These are phyloP conservation scores for Plasmopara muralis DNA, from an alignment of 352 stramenopile genomes.

Conservation along the genomic window DNA sequence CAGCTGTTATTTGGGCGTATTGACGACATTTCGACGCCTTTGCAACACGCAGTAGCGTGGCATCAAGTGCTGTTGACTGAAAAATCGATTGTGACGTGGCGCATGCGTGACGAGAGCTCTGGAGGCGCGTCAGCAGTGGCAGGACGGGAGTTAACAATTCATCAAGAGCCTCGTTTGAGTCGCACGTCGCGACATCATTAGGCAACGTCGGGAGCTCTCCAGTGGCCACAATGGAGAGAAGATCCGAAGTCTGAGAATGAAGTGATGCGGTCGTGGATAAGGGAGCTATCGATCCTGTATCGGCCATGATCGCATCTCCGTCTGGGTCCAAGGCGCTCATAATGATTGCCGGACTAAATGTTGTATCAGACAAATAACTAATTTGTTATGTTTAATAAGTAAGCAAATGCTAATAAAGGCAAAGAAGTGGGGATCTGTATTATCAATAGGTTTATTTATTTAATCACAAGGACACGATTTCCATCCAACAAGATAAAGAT, in stretches of 20 bases:
- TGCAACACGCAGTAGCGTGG: constrained; percentile 28
- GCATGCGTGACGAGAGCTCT: constrained; percentile 21
- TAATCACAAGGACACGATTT: too few relatives aligned
- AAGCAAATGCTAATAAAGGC: too few relatives aligned
- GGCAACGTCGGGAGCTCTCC: constrained; percentile 22
- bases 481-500: too few relatives aligned
- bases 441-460: too few relatives aligned
- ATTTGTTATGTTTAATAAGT: too few relatives aligned
- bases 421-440: too few relatives aligned
- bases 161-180: constrained; percentile 11
- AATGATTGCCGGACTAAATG: neutral
- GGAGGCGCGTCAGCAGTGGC: constrained; percentile 42
- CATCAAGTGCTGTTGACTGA: constrained; percentile 14
- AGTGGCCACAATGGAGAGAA: constrained; percentile 20
- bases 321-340: constrained; percentile 7
- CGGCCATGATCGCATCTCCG: constrained; percentile 14
- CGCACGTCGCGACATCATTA: constrained; percentile 1
- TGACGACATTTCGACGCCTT: constrained; percentile 35
- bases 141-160: constrained; percentile 35
- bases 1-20: constrained; percentile 32
- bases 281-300: neutral
- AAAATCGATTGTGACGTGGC: neutral
- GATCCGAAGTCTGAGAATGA: constrained; percentile 2
- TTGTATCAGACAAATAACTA: too few relatives aligned
- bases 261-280: neutral